Evolutionary conservation across 2,329 filamentous ascomycete species (phyloP).

Genomic region (Talaromyces amestolkiae): DNA sequence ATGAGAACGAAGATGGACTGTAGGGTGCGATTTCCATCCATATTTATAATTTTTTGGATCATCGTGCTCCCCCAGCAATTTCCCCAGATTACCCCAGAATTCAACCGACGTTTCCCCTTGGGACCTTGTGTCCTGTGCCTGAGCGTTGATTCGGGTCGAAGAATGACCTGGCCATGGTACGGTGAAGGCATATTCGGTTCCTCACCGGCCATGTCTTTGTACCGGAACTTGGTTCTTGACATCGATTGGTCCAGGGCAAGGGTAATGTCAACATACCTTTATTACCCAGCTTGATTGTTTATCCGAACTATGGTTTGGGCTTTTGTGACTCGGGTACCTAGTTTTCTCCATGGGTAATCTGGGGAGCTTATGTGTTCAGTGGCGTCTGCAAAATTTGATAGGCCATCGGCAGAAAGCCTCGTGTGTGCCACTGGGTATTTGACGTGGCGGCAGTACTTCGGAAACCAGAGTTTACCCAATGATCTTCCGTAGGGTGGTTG

Average conservation of each 20-base stretch:
- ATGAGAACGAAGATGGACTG: constrained; percentile 11
- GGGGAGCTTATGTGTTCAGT: background rate
- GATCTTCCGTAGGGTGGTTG: background rate
- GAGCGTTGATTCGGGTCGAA: background rate
- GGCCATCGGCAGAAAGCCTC: background rate
- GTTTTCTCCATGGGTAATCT: constrained; percentile 9
- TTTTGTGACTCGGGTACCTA: background rate
- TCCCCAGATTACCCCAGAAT: constrained; percentile 5
- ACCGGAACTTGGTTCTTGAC: background rate
- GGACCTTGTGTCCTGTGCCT: background rate
- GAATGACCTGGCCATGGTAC: constrained; percentile 4
- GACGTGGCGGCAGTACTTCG: background rate
- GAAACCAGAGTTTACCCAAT: background rate
- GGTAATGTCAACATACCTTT: background rate
- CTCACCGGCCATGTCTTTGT: background rate
- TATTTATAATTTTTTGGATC: constrained; percentile 13
- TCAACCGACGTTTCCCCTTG: constrained; percentile 13
- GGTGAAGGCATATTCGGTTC: background rate
- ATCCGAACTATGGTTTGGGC: constrained; percentile 1
- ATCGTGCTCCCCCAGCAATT: constrained; percentile 3
- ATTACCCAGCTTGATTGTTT: background rate
- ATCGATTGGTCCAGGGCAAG: background rate
- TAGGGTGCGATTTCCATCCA: background rate
- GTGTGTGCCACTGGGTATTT: background rate
- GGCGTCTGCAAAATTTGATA: background rate